Conservation (phyloP, 768 basidiomycete genomes). For the Termitomyces sp. region DNA sequence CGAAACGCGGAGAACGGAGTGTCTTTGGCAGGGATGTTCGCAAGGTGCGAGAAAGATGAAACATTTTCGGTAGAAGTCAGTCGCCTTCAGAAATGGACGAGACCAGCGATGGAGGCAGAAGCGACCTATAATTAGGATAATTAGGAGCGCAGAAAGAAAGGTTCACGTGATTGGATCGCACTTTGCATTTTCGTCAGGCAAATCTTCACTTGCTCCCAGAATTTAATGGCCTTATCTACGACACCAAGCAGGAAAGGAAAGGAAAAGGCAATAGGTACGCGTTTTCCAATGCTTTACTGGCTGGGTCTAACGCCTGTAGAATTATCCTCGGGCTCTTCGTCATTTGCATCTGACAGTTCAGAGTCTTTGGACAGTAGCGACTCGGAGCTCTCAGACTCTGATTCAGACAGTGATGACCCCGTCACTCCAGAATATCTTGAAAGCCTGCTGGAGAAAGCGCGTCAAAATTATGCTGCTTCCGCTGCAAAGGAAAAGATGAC, state of each 20-base stretch:
- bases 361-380: conserved; percentile 20
- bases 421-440: conserved; percentile 56
- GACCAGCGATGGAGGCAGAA: not conserved
- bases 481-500: conserved; percentile 20
- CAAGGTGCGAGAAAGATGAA: conserved; percentile 6
- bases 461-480: conserved; percentile 38
- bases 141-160: not conserved
- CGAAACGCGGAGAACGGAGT: not conserved
- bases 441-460: conserved; percentile 58
- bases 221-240: conserved; percentile 13
- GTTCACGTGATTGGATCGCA: conserved; percentile 12
- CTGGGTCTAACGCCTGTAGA: not conserved
- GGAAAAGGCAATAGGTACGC: conserved; percentile 32
- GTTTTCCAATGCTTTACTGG: not conserved
- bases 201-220: not conserved
- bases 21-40: conserved; percentile 3
- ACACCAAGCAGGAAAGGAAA: conserved; percentile 39
- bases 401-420: conserved; percentile 40
- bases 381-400: conserved; percentile 30
- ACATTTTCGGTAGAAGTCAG: not conserved
- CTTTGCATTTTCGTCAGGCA: not conserved
- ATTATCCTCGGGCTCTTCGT: conserved; percentile 1
- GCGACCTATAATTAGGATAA: too few species aligned
- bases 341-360: conserved; percentile 24
- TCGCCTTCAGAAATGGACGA: too few species aligned